A percentile compares a stretch with the other conserved stretches of the same genome.
phyloP scores from a whole-genome alignment of 2,329 filamentous ascomycete genomes.

The Lasiodiplodia sp. region DNA sequence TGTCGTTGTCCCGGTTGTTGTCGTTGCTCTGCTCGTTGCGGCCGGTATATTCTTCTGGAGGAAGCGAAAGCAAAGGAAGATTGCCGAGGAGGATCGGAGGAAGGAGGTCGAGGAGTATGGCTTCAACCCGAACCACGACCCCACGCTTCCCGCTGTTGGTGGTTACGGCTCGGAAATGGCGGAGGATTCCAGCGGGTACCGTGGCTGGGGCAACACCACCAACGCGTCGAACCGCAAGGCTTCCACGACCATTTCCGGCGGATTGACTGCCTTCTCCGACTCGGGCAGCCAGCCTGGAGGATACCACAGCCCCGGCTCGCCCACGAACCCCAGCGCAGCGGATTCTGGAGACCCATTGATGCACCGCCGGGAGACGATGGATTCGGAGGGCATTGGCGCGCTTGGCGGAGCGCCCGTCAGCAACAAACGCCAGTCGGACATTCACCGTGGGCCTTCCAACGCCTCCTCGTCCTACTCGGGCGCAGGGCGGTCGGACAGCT shows the following conservation, averaged over 20 bases:
- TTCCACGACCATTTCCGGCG: slow-evolving; percentile 87
- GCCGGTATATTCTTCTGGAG: slow-evolving; percentile 85
- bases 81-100: slow-evolving; percentile 83
- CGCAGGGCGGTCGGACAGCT: slow-evolving; percentile 73
- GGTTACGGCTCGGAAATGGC: slow-evolving; percentile 73
- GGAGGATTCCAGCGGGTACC: slow-evolving; percentile 80
- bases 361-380: slow-evolving; percentile 59
- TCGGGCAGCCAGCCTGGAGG: slow-evolving; percentile 63
- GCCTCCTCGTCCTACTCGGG: slow-evolving; percentile 95
- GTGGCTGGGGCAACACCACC: slow-evolving; percentile 90
- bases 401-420: slow-evolving; percentile 74
- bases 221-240: slow-evolving; percentile 75
- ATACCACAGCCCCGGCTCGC: slow-evolving; percentile 64
- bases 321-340: slow-evolving; percentile 69
- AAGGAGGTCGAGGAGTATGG: slow-evolving; percentile 98
- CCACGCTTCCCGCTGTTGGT: slow-evolving; percentile 71
- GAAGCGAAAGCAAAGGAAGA: slow-evolving; percentile 83
- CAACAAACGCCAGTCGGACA: slow-evolving; percentile 67
- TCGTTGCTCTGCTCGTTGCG: slow-evolving; percentile 80
- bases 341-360: slow-evolving; percentile 72
- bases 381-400: slow-evolving; percentile 82
- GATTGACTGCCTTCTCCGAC: slow-evolving; percentile 72
- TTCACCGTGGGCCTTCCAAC: slow-evolving; percentile 90
- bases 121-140: slow-evolving; percentile 97
- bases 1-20: slow-evolving; percentile 91